phyloP scores from a whole-genome alignment of 495 filamentous ascomycete genomes.

The Aspergillus avenaceus region DNA sequence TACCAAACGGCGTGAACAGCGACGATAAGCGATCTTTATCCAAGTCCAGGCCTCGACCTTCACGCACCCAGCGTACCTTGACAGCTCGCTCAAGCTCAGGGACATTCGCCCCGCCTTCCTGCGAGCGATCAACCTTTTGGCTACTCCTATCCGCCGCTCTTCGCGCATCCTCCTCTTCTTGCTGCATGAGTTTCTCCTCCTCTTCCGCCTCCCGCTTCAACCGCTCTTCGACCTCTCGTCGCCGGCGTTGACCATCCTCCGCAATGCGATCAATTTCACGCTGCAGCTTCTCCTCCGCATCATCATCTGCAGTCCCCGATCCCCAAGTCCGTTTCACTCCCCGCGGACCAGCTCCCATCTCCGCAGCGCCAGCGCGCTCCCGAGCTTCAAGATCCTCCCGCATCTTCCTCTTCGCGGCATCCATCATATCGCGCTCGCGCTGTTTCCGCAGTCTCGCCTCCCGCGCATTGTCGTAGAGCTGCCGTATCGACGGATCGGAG shows the following conservation, averaged over 20 bases:
- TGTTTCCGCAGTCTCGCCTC: slow-evolving; percentile 57
- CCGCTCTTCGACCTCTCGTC: slow-evolving; percentile 47
- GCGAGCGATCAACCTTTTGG: slow-evolving; percentile 37
- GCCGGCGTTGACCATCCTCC: slow-evolving; percentile 55
- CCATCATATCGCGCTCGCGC: slow-evolving; percentile 61
- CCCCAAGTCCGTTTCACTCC: slow-evolving; percentile 48
- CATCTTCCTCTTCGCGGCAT: slow-evolving; percentile 65
- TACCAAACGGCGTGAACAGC: slow-evolving; percentile 52
- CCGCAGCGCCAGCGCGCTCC: slow-evolving; percentile 44
- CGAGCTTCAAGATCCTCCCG: slow-evolving; percentile 68
- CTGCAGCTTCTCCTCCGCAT: slow-evolving; percentile 54
- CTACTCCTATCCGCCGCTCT: slow-evolving; percentile 26
- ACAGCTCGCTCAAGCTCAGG: slow-evolving; percentile 55
- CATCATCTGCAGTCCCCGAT: slow-evolving; percentile 41
- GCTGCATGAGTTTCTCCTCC: slow-evolving; percentile 35
- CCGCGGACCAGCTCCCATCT: slow-evolving; percentile 16
- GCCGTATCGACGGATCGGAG: slow-evolving; percentile 54
- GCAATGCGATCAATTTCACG: slow-evolving; percentile 58
- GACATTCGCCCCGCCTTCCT: slow-evolving; percentile 42
- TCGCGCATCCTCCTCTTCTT: slow-evolving; percentile 34
- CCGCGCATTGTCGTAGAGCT: slow-evolving; percentile 67
- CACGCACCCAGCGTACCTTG: slow-evolving; percentile 55
- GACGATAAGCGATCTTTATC: slow-evolving; percentile 39
- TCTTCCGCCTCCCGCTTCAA: slow-evolving; percentile 48
- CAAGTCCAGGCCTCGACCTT: slow-evolving; percentile 39